Evolutionary conservation across 2,329 filamentous ascomycete genomes (phyloP).

Genomic region (Alternaria brassicae): DNA sequence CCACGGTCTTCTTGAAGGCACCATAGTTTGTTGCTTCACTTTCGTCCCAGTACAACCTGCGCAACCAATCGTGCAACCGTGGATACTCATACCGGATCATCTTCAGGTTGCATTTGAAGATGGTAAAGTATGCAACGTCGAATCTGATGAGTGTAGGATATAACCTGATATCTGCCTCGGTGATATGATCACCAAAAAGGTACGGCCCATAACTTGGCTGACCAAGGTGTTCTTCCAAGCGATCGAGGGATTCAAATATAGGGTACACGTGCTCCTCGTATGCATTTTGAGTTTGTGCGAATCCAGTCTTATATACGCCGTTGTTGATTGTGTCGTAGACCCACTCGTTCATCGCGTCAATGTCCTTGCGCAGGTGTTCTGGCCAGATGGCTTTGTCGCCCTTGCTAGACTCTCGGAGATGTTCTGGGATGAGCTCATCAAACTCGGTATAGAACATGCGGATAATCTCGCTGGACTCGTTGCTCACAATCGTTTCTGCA

Average conservation of each 20-base stretch:
- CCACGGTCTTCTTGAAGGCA: constrained; percentile 34
- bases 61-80: constrained; percentile 76
- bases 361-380: constrained; percentile 64
- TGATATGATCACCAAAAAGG: constrained; percentile 76
- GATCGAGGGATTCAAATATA: constrained; percentile 79
- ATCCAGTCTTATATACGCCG: constrained; percentile 68
- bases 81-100: constrained; percentile 86
- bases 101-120: constrained; percentile 78
- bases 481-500: constrained; percentile 40
- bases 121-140: constrained; percentile 62
- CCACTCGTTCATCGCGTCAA: constrained; percentile 72
- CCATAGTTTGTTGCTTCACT: constrained; percentile 31
- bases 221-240: constrained; percentile 73
- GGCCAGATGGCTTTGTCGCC: constrained; percentile 72
- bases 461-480: constrained; percentile 46
- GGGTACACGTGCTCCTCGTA: constrained; percentile 76
- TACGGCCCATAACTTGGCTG: constrained; percentile 63
- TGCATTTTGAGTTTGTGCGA: constrained; percentile 81
- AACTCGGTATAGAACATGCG: constrained; percentile 45
- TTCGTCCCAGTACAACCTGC: constrained; percentile 79
- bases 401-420: constrained; percentile 63
- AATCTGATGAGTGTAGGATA: constrained; percentile 47
- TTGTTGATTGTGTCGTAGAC: constrained; percentile 70
- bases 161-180: constrained; percentile 82
- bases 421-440: constrained; percentile 30